Evolutionary conservation across 805 yeast species (phyloP).

Genomic region (Wickerhamomyces alni): DNA sequence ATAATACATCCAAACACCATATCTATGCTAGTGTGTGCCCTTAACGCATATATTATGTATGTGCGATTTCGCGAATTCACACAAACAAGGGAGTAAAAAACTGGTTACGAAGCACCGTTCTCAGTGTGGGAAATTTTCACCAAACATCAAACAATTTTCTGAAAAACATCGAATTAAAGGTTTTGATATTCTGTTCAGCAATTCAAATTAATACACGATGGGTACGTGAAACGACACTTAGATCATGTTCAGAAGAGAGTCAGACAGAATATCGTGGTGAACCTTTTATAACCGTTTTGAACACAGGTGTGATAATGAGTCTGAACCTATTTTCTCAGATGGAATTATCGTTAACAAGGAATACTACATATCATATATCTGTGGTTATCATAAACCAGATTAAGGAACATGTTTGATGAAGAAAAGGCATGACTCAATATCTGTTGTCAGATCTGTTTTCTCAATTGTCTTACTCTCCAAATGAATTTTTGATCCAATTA

Average conservation of each 20-base stretch:
- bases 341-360: no score
- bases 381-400: no score
- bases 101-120: constrained; percentile 4
- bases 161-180: constrained; percentile 1
- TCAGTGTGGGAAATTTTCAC: constrained; percentile 5
- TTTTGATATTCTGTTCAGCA: background rate
- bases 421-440: no score
- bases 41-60: no score
- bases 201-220: constrained; percentile 4
- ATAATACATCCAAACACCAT: background rate
- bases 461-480: no score
- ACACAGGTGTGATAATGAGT: no score
- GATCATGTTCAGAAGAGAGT: background rate
- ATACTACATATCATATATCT: no score
- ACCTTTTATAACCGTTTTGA: background rate
- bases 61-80: constrained; percentile 5
- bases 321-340: no score
- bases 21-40: no score
- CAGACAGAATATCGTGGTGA: background rate
- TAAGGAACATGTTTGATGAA: no score
- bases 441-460: no score
- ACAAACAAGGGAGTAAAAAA: background rate
- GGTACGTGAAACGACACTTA: background rate
- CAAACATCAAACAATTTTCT: constrained; percentile 6
- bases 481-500: no score